These are phyloP conservation scores for Cytospora chrysosperma DNA, from an alignment of 2,329 filamentous ascomycete species.

Conservation along the genomic window DNA sequence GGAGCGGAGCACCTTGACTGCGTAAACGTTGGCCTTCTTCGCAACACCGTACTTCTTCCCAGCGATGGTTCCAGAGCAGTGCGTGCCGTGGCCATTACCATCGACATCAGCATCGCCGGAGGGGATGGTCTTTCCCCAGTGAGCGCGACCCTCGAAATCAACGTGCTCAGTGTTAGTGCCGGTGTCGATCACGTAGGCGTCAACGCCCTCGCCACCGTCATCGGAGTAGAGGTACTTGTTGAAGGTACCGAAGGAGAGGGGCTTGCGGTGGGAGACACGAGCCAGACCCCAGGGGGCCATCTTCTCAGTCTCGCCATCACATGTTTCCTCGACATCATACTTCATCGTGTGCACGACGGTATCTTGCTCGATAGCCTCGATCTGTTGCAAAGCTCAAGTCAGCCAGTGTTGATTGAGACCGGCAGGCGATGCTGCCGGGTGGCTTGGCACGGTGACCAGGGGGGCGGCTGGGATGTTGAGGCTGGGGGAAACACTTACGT, in stretches of 20 bases:
- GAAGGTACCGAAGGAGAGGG: slow-evolving; percentile 85
- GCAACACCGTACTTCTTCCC: slow-evolving; percentile 99
- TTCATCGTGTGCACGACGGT: slow-evolving; percentile 83
- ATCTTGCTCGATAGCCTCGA: slow-evolving; percentile 95
- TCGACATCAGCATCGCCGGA: slow-evolving; percentile 79
- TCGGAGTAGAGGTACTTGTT: slow-evolving; percentile 96
- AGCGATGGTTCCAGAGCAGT: slow-evolving; percentile 97
- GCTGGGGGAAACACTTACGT: slow-evolving; percentile 68
- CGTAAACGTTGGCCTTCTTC: slow-evolving; percentile 96
- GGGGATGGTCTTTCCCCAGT: slow-evolving; percentile 97
- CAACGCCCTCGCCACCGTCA: slow-evolving; percentile 93
- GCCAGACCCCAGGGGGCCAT: slow-evolving; percentile 98
- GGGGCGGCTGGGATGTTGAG: too few species aligned
- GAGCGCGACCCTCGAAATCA: slow-evolving; percentile 93
- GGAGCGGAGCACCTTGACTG: slow-evolving; percentile 96
- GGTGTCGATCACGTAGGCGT: slow-evolving; percentile 98
- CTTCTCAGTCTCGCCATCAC: slow-evolving; percentile 71
- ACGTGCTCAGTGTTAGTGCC: slow-evolving; percentile 92
- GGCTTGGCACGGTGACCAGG: neutral
- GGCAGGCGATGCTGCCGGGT: neutral
- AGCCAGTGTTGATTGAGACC: neutral
- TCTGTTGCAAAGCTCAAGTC: slow-evolving; percentile 52
- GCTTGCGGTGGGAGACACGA: slow-evolving; percentile 91
- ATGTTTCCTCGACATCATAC: slow-evolving; percentile 43
- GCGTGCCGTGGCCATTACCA: slow-evolving; percentile 97